These are phyloP conservation scores for Diaporthe destruens DNA, from an alignment of 2,329 filamentous ascomycete genomes.

Conservation along the genomic window DNA sequence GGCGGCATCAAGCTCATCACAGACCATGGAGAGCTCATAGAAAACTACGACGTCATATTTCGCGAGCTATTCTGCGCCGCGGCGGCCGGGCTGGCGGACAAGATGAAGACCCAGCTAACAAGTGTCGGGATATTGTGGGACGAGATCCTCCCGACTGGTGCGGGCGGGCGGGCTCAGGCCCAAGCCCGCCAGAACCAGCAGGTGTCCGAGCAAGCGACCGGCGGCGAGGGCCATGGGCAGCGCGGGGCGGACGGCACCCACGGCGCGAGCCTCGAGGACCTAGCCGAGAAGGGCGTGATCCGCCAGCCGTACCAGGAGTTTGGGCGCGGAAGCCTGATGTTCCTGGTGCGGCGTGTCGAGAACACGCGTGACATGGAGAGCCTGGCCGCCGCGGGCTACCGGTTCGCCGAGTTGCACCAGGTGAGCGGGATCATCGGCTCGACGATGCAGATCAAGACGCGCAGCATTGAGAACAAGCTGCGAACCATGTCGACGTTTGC, in stretches of 20 bases:
- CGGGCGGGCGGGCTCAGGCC: slow-evolving; percentile 37
- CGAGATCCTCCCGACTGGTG: slow-evolving; percentile 78
- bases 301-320: slow-evolving; percentile 51
- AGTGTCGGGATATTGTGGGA: slow-evolving; percentile 80
- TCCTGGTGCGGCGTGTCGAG: slow-evolving; percentile 76
- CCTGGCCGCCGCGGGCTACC: slow-evolving; percentile 79
- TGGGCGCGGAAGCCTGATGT: slow-evolving; percentile 83
- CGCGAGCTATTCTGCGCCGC: slow-evolving; percentile 87
- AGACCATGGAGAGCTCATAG: slow-evolving; percentile 69
- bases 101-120: slow-evolving; percentile 72
- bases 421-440: slow-evolving; percentile 77
- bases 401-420: slow-evolving; percentile 79
- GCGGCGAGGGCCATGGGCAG: slow-evolving; percentile 34
- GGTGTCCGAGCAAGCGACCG: slow-evolving; percentile 27
- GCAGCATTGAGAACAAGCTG: slow-evolving; percentile 72
- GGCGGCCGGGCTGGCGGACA: slow-evolving; percentile 78
- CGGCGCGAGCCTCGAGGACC: slow-evolving; percentile 46
- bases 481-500: slow-evolving; percentile 73
- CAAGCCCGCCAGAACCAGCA: slow-evolving; percentile 32
- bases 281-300: slow-evolving; percentile 58
- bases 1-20: slow-evolving; percentile 60
- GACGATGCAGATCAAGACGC: slow-evolving; percentile 78
- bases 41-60: slow-evolving; percentile 81
- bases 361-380: slow-evolving; percentile 69
- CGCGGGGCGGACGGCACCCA: slow-evolving; percentile 28